A percentile compares a stretch with the other conserved stretches of the same genome.
These are phyloP conservation scores for Fusarium sp. DNA, from an alignment of 2,329 filamentous ascomycete genomes.

Conservation along the genomic window DNA sequence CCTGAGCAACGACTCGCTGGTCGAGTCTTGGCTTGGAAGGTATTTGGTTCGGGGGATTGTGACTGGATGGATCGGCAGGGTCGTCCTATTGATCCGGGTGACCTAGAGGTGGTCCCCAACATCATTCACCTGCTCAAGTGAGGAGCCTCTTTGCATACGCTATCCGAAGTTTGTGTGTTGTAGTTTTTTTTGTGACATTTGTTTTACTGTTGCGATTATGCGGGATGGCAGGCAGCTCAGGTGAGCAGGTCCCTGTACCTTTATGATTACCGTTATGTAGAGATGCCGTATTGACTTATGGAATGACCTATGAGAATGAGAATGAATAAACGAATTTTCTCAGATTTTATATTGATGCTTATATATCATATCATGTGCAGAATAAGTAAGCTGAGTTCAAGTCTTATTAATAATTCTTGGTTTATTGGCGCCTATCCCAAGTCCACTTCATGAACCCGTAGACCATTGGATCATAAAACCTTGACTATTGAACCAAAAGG, in stretches of 20 bases:
- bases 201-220: fast-evolving
- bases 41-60: neutral
- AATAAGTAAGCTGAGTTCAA: too few relatives aligned
- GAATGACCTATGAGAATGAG: too few relatives aligned
- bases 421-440: too few relatives aligned
- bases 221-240: fast-evolving
- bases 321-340: too few relatives aligned
- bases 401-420: too few relatives aligned
- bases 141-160: fast-evolving
- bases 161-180: fast-evolving
- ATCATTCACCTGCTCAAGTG: neutral
- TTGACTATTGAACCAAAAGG: neutral
- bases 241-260: neutral
- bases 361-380: too few relatives aligned
- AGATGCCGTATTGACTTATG: neutral
- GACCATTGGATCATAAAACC: too few relatives aligned
- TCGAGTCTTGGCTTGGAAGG: neutral
- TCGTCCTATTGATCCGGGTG: neutral
- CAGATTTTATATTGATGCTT: too few relatives aligned
- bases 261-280: fast-evolving
- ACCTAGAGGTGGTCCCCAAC: neutral
- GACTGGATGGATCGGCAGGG: neutral
- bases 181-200: fast-evolving
- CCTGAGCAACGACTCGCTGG: neutral
- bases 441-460: too few relatives aligned